These are phyloP conservation scores for Dioszegia crocea DNA, from an alignment of 768 basidiomycete species.

Conservation along the genomic window DNA sequence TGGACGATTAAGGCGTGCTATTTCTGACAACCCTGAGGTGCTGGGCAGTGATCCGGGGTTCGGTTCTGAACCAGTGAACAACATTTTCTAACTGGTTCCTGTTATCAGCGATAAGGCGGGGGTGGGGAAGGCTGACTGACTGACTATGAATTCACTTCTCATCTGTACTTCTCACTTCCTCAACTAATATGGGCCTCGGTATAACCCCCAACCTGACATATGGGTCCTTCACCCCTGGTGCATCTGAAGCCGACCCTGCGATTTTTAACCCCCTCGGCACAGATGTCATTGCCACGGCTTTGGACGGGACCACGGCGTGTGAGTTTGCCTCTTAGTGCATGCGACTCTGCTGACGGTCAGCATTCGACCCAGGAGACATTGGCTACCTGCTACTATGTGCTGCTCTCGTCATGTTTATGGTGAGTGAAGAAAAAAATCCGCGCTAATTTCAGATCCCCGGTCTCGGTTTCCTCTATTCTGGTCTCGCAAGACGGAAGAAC, in stretches of 20 bases:
- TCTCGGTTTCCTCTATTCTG: conserved; percentile 62
- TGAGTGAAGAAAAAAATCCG: conserved; percentile 6
- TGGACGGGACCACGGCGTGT: conserved; percentile 15
- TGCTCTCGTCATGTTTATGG: conserved; percentile 44
- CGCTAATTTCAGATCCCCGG: conserved; percentile 29
- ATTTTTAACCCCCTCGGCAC: conserved; percentile 28
- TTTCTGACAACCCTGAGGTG: too few species aligned
- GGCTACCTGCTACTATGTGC: conserved; percentile 36
- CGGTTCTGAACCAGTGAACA: too few species aligned
- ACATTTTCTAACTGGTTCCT: not conserved
- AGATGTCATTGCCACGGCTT: conserved; percentile 22
- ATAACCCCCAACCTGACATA: conserved; percentile 10
- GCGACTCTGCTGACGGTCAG: conserved; percentile 8
- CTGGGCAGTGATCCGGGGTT: too few species aligned
- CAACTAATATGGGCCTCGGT: not conserved
- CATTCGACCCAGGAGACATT: conserved; percentile 43
- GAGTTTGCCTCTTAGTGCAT: not conserved
- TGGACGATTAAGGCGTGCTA: too few species aligned
- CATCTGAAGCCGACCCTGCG: conserved; percentile 8
- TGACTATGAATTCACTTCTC: too few species aligned
- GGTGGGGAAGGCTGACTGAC: too few species aligned
- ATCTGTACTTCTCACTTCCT: not conserved
- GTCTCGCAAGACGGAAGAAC: conserved; percentile 85
- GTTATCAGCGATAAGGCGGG: too few species aligned
- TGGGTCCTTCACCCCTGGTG: conserved; percentile 16